Evolutionary conservation across 169 alveolate genomes (phyloP), one percentile per base, ranked within the genome.

Genomic region (Eimeria nieschulzi): DNA sequence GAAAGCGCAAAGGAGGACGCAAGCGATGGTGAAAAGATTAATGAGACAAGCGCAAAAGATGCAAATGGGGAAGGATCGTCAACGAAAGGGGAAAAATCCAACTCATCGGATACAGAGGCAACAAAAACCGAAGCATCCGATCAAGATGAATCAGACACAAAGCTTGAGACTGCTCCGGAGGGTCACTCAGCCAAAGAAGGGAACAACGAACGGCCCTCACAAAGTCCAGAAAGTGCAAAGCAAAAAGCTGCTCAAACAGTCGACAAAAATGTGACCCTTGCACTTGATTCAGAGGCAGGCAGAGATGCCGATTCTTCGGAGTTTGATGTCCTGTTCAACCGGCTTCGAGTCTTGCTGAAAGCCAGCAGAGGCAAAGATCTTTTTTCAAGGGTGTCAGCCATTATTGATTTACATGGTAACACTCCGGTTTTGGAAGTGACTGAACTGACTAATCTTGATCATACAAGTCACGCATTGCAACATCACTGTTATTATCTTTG

Each of bases 341-440:
- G 87, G 26, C 51, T 80, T 21, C 87, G 75, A 6, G 75, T 64
- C 75, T 61, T 80, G 66, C 87, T 80, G 61, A 80, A 61, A 8
- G 56, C 87, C 2, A 51, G 75, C 25, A 80, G 55, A 80, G 87
- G 87, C 21, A 55, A 80, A 33, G 87, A 80, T 9, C 72, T 80
- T 33, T 59, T 51, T 26, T 26, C 61, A 23, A 55, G 39, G 75
- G 75, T 80, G 63, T 54, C 56, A 26, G 26, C 72, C 25, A 80
- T 80, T 0, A 12, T 80, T 25, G 87, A 80, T 26, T 21, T 80
- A 66, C 87, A 80, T 61, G 87, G 87, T 80, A 61, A 80, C 0
- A 33, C 46, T 33, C 46, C 46, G 46, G 46, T 33, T 33, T 33
- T 33, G 46, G 46, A 33, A 33, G 46, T 33, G 46, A 33, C 3